Percentiles rank a stretch among this genome's conserved stretches.
phyloP scores from a whole-genome alignment of 305 asterid species.

The Solanum hybrid region DNA sequence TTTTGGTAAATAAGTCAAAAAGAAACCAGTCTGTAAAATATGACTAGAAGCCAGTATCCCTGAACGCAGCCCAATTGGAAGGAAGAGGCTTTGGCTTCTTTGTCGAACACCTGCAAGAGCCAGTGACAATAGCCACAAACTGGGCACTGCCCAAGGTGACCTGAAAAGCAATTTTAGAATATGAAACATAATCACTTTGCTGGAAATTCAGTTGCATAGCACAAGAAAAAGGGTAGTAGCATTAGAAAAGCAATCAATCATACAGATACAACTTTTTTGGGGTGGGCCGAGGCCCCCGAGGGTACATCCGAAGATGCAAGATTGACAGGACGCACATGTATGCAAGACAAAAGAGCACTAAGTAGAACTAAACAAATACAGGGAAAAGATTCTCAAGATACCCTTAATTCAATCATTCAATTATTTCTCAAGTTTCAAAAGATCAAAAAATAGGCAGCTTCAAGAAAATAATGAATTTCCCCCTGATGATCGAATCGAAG shows the following conservation, averaged over 20 bases:
- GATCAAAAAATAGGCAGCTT: not conserved
- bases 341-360: not conserved
- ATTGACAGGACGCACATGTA: not conserved
- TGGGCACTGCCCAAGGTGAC: constrained; percentile 77
- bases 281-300: not conserved
- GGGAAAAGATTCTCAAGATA: not conserved
- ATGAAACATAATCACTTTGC: constrained; percentile 4
- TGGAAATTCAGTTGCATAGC: not conserved
- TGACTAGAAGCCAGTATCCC: constrained; percentile 65
- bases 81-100: constrained; percentile 58
- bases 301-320: not conserved
- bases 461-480: not conserved
- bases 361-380: not conserved
- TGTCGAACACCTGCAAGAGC: constrained; percentile 71
- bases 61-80: constrained; percentile 78
- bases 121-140: constrained; percentile 75
- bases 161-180: constrained; percentile 24
- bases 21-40: constrained; percentile 51
- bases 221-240: not conserved
- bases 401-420: not conserved
- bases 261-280: not conserved
- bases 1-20: constrained; percentile 38
- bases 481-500: not conserved
- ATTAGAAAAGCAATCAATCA: not conserved
- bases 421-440: not conserved